Evolutionary conservation across 805 yeast genomes (phyloP).

Genomic region (Myxozyma lipomycoides): DNA sequence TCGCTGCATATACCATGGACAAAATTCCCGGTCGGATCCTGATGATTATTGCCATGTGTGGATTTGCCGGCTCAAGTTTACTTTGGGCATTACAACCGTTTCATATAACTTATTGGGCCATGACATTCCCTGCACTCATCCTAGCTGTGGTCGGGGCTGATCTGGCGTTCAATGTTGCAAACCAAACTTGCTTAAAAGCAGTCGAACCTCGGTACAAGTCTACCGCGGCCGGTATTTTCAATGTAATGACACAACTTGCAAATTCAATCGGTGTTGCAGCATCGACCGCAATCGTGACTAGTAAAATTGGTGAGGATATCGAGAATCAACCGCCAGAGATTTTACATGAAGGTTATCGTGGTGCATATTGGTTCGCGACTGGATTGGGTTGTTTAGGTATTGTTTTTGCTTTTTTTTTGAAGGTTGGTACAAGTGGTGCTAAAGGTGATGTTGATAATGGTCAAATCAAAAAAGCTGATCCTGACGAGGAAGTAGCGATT

Average conservation of each 20-base stretch:
- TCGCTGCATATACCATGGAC: conserved; percentile 49
- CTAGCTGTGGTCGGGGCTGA: conserved; percentile 48
- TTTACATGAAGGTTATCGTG: conserved; percentile 17
- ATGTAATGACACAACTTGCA: conserved; percentile 44
- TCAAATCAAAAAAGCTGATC: not conserved
- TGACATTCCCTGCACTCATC: conserved; percentile 46
- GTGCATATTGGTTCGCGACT: conserved; percentile 34
- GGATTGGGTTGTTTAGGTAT: conserved; percentile 37
- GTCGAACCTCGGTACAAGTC: conserved; percentile 43
- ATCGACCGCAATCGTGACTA: conserved; percentile 41
- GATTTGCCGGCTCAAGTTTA: conserved; percentile 40
- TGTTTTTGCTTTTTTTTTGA: conserved; percentile 34
- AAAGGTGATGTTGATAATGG: conserved; percentile 1
- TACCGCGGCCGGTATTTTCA: conserved; percentile 49
- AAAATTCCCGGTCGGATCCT: conserved; percentile 43
- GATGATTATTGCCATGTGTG: conserved; percentile 39
- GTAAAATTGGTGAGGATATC: conserved; percentile 27
- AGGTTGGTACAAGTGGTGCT: conserved; percentile 37
- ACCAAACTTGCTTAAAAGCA: conserved; percentile 43
- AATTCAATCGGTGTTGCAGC: conserved; percentile 45
- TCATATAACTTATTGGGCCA: conserved; percentile 43
- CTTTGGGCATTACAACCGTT: conserved; percentile 45
- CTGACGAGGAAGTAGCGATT: not conserved
- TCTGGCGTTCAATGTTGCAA: conserved; percentile 46
- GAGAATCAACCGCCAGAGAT: conserved; percentile 5